Conservation (phyloP, 768 basidiomycete species). For the Cyclocybe aegerita region DNA sequence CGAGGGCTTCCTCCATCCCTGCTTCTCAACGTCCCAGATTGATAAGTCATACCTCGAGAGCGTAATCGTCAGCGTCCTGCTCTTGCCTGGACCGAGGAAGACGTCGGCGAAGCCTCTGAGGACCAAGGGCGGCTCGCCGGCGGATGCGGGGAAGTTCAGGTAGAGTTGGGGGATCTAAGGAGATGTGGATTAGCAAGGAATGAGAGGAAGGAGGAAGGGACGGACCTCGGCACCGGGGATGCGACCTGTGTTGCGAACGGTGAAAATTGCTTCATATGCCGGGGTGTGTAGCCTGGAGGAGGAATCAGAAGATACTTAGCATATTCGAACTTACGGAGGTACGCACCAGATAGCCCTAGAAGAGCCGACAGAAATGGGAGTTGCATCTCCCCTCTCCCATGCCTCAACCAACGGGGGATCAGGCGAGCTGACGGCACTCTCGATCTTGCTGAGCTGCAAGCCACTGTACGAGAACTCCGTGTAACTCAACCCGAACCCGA, state of each 20-base stretch:
- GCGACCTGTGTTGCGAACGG: constrained; percentile 60
- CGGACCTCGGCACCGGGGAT: constrained; percentile 61
- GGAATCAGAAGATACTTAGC: too few species aligned
- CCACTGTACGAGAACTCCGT: constrained; percentile 71
- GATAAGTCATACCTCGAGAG: constrained; percentile 68
- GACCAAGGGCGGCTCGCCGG: constrained; percentile 67
- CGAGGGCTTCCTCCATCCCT: constrained; percentile 69
- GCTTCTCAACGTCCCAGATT: constrained; percentile 69
- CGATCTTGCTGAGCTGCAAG: constrained; percentile 45
- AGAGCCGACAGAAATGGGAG: constrained; percentile 53
- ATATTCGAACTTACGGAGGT: too few species aligned
- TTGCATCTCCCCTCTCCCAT: constrained; percentile 59
- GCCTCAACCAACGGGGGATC: constrained; percentile 30
- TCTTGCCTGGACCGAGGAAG: constrained; percentile 44
- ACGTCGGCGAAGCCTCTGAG: constrained; percentile 68
- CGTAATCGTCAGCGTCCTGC: constrained; percentile 44
- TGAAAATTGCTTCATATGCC: constrained; percentile 57
- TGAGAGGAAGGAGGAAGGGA: background rate
- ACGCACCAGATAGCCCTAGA: constrained; percentile 50
- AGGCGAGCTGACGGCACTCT: constrained; percentile 31
- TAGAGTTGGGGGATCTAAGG: constrained; percentile 70
- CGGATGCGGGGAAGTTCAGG: constrained; percentile 58
- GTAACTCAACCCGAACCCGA: constrained; percentile 87
- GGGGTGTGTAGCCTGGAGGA: constrained; percentile 53
- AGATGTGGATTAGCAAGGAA: background rate